Base-by-base conservation (phyloP, 164 flowering plant genomes). In the Piper longum region DNA sequence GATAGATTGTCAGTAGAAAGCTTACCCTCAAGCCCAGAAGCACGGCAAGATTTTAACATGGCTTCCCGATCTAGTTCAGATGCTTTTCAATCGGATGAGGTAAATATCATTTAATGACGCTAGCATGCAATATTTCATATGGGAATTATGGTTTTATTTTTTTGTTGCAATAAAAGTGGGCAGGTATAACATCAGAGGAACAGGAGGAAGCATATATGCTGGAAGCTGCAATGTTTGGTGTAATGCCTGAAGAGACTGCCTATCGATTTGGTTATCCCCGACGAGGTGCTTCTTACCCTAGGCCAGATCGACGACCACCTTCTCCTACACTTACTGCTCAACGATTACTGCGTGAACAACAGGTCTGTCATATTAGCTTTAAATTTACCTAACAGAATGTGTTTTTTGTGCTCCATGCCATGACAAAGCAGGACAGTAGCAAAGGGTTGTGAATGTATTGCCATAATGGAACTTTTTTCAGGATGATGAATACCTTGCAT, bases 161-260 rank as follows among this genome's bases (percentile, higher is more conserved):
- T 36, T 36, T 1, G 5, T 56, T 0, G 17, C n/a, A 16, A 56
- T 3, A 16, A 56, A 17, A 95, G 97, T 95, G 96, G 97, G 97
- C 97, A 65, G 99, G 97, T 66, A 88, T 90, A 60, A 87, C 97
- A 58, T 90, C 97, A 2, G 81, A 71, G 79, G 99, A 95, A 72
- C 99, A 85, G 75, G 99, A 95, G 77, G 99, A 89, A 78, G 99
- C 99, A 57, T 93, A 90, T 57, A 95, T 95, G 99, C 96, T 95
- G 48, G 99, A 93, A 82, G 97, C 99, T 74, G 97, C 99, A 42
- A 79, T 93, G 76, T 88, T 90, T 79, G 99, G 99, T 78, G 91
- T 92, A 66, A 74, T 87, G 62, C 88, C 97, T 67, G 95, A 87
- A 69, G 80, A 78, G 16, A 65, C 78, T 74, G 78, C 80, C 42